Evolutionary conservation across 805 yeast genomes (phyloP), one percentile per base, ranked within the genome.

Genomic region (Komagataella pseudopastoris): DNA sequence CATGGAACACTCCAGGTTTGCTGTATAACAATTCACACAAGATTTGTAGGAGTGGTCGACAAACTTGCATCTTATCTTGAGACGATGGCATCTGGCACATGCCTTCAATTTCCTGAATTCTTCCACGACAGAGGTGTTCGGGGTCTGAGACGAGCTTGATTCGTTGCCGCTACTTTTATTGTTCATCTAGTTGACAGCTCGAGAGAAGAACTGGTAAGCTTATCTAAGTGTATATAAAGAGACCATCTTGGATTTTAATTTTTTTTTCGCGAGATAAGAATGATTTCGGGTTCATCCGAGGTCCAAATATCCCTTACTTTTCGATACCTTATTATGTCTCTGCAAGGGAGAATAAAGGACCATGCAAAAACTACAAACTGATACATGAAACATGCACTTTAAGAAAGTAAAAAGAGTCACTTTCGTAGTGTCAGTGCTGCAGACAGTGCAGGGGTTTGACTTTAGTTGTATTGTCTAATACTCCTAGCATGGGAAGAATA

Each of bases 61-160:
- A 58, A 70, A 77, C 2, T 71, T 69, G 60, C 82, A 77, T 56
- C 75, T 67, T 74, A 74, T 73, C 56, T 76, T 77, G 18, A 76
- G 63, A 24, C 81, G 58, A 53, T 75, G 77, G 55, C 82, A 77
- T 53, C 82, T 61, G 3, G 81, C 81, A 63, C 82, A 77, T 1
- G 81, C 80, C 50, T 77, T 63, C 30, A 68, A 56, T 52, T 74
- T 71, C 52, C 79, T 60, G 69, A 78, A 76, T 50, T 68, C 39
- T 30, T 30, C 39, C 2, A 30, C 39, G 14, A 30, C 39, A 10
- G 39, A n/a, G 14, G 39, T 30, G 8, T 14, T 30, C 4, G 39
- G 39, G 14, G 39, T 10, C 14, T 10, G 39, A 30, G 39, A 30
- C 5, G 39, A 30, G 39, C 39, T 14, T 10, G 39, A 12, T 14